These are phyloP conservation scores for Apiospora pterosperma DNA, from an alignment of 2,329 filamentous ascomycete genomes.

Conservation along the genomic window DNA sequence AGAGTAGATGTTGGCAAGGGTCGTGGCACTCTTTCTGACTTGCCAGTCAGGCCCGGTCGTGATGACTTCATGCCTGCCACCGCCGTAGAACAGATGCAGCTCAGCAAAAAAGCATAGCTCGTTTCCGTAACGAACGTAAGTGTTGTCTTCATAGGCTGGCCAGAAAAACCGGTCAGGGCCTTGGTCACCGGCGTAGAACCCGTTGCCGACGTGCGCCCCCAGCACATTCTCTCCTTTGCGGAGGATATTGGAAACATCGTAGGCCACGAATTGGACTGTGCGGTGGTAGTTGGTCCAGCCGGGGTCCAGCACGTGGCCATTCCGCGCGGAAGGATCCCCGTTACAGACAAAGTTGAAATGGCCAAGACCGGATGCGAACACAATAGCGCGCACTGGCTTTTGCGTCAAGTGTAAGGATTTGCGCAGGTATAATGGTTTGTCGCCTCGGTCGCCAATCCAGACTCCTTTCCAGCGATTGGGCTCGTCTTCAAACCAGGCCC, in stretches of 20 bases:
- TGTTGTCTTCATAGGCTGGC: constrained; percentile 39
- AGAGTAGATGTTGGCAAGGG: constrained; percentile 36
- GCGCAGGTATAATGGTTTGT: constrained; percentile 37
- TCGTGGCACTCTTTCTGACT: constrained; percentile 33
- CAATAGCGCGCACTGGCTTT: constrained; percentile 29
- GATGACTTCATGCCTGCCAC: constrained; percentile 31
- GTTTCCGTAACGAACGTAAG: constrained; percentile 34
- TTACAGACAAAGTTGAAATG: constrained; percentile 37
- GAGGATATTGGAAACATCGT: constrained; percentile 35
- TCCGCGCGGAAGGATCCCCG: constrained; percentile 25
- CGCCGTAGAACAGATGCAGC: constrained; percentile 33
- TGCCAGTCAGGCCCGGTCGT: constrained; percentile 35
- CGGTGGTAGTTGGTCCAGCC: constrained; percentile 38
- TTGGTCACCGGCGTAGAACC: constrained; percentile 41
- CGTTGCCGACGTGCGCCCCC: constrained; percentile 38
- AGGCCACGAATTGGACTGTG: constrained; percentile 39
- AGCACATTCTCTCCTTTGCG: constrained; percentile 32
- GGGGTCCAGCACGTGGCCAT: constrained; percentile 31
- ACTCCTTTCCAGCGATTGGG: constrained; percentile 36
- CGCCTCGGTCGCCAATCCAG: constrained; percentile 36
- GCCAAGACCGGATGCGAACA: constrained; percentile 35
- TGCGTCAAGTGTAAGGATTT: constrained; percentile 25
- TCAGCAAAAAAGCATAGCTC: constrained; percentile 38
- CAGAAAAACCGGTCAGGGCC: constrained; percentile 37
- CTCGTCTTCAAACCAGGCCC: constrained; percentile 38